Percentiles rank a stretch among this genome's conserved stretches.
These are phyloP conservation scores for Chaetomiaceae sp. DNA, from an alignment of 2,329 filamentous ascomycete species.

Conservation along the genomic window DNA sequence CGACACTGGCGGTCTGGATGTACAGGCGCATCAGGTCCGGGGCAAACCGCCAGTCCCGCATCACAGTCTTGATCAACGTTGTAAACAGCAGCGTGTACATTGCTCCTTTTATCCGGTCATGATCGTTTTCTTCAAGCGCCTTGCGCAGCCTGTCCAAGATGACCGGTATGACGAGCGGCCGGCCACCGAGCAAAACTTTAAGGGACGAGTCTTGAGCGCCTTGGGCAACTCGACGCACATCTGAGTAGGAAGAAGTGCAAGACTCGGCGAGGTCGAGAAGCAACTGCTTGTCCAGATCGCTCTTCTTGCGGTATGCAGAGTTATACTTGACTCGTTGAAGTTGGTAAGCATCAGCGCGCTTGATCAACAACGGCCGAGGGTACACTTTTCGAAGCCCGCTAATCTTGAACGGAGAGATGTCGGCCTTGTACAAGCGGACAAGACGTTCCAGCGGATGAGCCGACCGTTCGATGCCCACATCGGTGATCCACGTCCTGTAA, in stretches of 20 bases:
- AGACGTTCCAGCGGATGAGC: slow-evolving; percentile 90
- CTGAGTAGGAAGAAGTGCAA: slow-evolving; percentile 85
- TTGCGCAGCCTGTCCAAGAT: slow-evolving; percentile 73
- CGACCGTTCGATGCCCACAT: slow-evolving; percentile 93
- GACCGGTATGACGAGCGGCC: slow-evolving; percentile 84
- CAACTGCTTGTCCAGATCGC: slow-evolving; percentile 80
- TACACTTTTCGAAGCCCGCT: slow-evolving; percentile 90
- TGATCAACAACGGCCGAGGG: slow-evolving; percentile 84
- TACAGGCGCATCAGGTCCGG: slow-evolving; percentile 86
- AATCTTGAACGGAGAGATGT: slow-evolving; percentile 90
- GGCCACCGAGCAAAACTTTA: slow-evolving; percentile 83
- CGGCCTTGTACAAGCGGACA: slow-evolving; percentile 75
- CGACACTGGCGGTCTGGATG: slow-evolving; percentile 82
- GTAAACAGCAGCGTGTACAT: slow-evolving; percentile 89
- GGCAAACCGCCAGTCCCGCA: slow-evolving; percentile 91
- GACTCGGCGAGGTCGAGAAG: slow-evolving; percentile 86
- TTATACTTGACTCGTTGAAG: slow-evolving; percentile 93
- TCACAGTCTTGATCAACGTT: slow-evolving; percentile 79
- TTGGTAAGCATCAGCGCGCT: slow-evolving; percentile 91
- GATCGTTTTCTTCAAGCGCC: slow-evolving; percentile 74
- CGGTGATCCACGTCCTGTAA: slow-evolving; percentile 94
- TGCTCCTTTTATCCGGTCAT: slow-evolving; percentile 88
- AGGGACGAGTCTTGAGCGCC: slow-evolving; percentile 88
- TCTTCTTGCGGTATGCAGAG: slow-evolving; percentile 79
- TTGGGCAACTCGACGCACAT: slow-evolving; percentile 92